Evolutionary conservation across 805 yeast genomes (phyloP).

Genomic region (Kazachstania viticola): DNA sequence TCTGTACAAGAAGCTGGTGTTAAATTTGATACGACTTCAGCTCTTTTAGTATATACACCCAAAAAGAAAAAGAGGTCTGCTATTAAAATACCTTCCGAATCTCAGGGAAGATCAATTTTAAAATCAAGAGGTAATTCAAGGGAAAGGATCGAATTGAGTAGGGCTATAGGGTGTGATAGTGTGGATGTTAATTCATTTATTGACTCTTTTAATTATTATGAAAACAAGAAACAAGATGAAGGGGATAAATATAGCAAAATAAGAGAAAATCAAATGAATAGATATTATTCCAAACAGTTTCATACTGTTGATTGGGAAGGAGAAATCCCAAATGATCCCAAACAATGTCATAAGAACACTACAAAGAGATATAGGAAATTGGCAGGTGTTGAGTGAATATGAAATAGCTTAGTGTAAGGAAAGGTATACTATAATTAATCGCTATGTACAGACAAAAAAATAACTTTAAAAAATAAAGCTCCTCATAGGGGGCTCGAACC

Average conservation of each 20-base stretch:
- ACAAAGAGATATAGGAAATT: neutral
- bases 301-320: neutral
- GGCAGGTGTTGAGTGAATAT: neutral
- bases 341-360: neutral
- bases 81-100: neutral
- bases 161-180: conserved; percentile 30
- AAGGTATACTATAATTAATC: too few relatives aligned
- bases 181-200: conserved; percentile 29
- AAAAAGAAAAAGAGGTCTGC: conserved; percentile 1
- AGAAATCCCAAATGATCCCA: neutral
- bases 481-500: conserved; percentile 43
- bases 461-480: conserved; percentile 18
- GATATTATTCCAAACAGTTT: conserved; percentile 6
- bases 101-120: conserved; percentile 26
- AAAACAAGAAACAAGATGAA: conserved; percentile 24
- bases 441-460: too few relatives aligned
- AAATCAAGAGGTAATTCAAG: conserved; percentile 27
- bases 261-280: conserved; percentile 30
- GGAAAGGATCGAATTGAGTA: conserved; percentile 26
- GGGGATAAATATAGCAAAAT: conserved; percentile 25
- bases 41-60: conserved; percentile 4
- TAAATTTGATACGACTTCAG: conserved; percentile 3
- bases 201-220: conserved; percentile 27
- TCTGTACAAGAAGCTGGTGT: conserved; percentile 3
- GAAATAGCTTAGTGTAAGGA: too few relatives aligned